Base-by-base conservation (phyloP, 768 basidiomycete species). In the Naganishia randhawae region DNA sequence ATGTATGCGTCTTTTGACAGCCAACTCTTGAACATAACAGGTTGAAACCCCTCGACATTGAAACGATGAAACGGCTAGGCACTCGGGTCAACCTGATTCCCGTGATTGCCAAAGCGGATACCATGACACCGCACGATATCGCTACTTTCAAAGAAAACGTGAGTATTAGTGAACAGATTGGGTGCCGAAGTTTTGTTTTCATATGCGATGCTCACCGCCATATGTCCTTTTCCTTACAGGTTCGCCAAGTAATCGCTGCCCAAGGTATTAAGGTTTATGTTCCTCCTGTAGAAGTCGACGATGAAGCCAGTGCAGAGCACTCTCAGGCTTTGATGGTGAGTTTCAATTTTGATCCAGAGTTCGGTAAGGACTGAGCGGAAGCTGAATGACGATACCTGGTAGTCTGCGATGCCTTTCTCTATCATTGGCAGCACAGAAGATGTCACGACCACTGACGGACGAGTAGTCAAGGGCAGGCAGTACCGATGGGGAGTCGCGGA, bases 401-500 rank as follows among this genome's bases (percentile, higher is more conserved):
- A 79, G 71, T 87, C 91, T 19, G 91, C 93, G 16, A 95, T 96
- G 82, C 96, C 96, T 0, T 98, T 97, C 84, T 96, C 94, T 25
- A 97, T 99, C 81, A 98, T 99, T 75, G 96, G 96, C 35, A 92
- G 90, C 27, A 97, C 91, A 0, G 88, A 94, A 77, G 95, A 99
- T 72, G 95, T 99, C 53, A 85, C 86, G 75, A 97, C 92, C 3
- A 82, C 84, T 27, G 95, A 98, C 77, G 96, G 96, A 13, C 87
- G 93, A 67, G 81, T 86, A 37, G 96, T 99, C 77, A 98, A 98
- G 82, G 96, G 96, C 52, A 88, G 96, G 75, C 91, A 98, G 81
- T 99, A 99, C 79, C 87, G 95, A 16, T 99, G 96, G 96, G 96
- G 96, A 84, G 93, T 99, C n/a, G 96, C 96, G 10, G 96, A 99